These are phyloP conservation scores for Phellinidium pouzarii DNA, from an alignment of 1,284 basidiomycete genomes.

Conservation along the genomic window DNA sequence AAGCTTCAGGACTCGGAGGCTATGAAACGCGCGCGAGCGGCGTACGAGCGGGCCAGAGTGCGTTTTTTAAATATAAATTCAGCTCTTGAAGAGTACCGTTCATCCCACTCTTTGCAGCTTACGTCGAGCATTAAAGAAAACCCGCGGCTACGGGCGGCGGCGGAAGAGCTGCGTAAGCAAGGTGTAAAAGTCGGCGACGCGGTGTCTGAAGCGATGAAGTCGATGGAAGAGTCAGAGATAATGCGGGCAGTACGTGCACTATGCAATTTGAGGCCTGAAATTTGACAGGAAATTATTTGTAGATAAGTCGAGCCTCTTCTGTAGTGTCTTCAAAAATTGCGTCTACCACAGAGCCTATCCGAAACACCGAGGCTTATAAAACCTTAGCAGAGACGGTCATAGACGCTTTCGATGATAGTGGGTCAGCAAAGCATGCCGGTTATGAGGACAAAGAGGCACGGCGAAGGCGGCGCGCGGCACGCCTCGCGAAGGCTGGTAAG, in stretches of 20 bases:
- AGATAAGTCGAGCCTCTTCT: constrained; percentile 77
- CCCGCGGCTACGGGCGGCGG: constrained; percentile 83
- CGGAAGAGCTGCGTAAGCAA: constrained; percentile 82
- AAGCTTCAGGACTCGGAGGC: constrained; percentile 96
- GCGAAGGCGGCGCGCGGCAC: constrained; percentile 64
- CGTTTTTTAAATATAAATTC: constrained; percentile 32
- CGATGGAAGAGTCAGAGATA: constrained; percentile 91
- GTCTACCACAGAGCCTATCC: constrained; percentile 85
- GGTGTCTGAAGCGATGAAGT: constrained; percentile 81
- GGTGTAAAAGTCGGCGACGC: constrained; percentile 94
- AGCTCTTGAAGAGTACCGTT: neutral
- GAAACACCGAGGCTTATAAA: constrained; percentile 95
- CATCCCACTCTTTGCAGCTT: constrained; percentile 44
- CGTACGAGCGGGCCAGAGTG: constrained; percentile 92
- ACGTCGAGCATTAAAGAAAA: constrained; percentile 96
- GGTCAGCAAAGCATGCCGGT: constrained; percentile 86
- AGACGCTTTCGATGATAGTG: constrained; percentile 92
- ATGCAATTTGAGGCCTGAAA: neutral
- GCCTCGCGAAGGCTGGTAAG: constrained; percentile 79
- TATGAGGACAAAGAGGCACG: constrained; percentile 91
- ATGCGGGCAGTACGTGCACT: constrained; percentile 66
- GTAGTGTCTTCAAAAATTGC: constrained; percentile 76
- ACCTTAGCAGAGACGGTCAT: constrained; percentile 81
- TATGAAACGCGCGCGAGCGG: constrained; percentile 86
- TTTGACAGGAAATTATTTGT: constrained; percentile 1